These are phyloP conservation scores for Cladophialophora bantiana DNA, from an alignment of 2,329 filamentous ascomycete species.

Conservation along the genomic window DNA sequence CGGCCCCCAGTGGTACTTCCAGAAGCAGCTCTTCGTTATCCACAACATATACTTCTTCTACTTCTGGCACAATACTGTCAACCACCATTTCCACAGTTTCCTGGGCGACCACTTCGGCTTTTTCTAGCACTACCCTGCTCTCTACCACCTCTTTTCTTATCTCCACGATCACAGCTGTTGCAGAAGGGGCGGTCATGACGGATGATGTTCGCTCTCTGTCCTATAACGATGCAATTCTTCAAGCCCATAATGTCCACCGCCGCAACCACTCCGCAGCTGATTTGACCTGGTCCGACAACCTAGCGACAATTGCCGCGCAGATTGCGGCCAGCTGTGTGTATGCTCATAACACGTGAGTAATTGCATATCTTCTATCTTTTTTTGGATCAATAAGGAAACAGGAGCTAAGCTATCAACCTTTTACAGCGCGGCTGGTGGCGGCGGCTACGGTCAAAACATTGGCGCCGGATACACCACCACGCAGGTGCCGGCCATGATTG, in stretches of 20 bases:
- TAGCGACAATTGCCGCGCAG: conserved; percentile 68
- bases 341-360: conserved; percentile 74
- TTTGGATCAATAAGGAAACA: neutral
- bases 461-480: conserved; percentile 67
- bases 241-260: conserved; percentile 86
- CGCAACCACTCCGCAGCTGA: conserved; percentile 75
- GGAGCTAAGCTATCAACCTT: neutral
- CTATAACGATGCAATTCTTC: conserved; percentile 52
- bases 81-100: conserved; percentile 38
- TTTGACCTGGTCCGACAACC: conserved; percentile 69
- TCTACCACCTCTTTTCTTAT: conserved; percentile 1
- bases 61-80: neutral
- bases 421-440: conserved; percentile 50
- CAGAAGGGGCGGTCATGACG: conserved; percentile 42
- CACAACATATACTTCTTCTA: conserved; percentile 6
- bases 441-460: conserved; percentile 89
- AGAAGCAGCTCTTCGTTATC: neutral
- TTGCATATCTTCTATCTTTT: neutral
- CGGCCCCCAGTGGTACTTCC: neutral
- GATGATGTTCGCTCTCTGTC: conserved; percentile 43
- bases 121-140: conserved; percentile 7
- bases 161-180: conserved; percentile 44
- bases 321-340: conserved; percentile 74
- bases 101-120: conserved; percentile 2
- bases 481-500: conserved; percentile 72